Base-by-base conservation (phyloP, 768 basidiomycete species). In the Phlebiopsis gigantea region DNA sequence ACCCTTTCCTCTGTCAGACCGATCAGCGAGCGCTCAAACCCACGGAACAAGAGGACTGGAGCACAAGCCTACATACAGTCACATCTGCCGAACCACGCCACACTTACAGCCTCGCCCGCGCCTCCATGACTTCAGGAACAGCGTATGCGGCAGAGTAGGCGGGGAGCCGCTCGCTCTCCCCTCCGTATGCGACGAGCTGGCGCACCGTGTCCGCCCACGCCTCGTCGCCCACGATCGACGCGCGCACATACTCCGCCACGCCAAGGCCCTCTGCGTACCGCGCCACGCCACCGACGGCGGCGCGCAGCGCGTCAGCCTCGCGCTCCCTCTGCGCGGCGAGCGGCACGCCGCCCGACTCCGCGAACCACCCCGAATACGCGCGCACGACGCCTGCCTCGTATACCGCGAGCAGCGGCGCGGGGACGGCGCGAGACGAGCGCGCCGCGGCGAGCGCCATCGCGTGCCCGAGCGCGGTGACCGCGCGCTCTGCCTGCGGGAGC, bases 401-500 rank as follows among this genome's bases (percentile, higher is more conserved):
- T 10, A 66, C 5, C 34, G 57, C 58, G 19, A 63, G 53, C 10
- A 63, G 45, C 1, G 42, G 59, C 9, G 50, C 29, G 12, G 54
- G 55, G 22, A 66, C 28, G 3, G 45, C 55, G 3, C 56, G 60
- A n/a, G 31, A 29, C 51, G 22, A 55, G 17, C 2, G 64, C 57
- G 4, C 57, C 53, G 12, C n/a, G n/a, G 60, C 52, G 43, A 60
- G 63, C 4, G 67, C 62, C n/a, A 54, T 47, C 9, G 58, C 57
- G 34, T 61, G 57, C 12, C 64, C 62, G 12, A 65, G 46, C 0
- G 64, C 62, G 25, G 49, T 6, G 15, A 67, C 34, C 6, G 63
- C 52, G 0, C 50, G 53, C 30, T 64, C 61, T 21, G 59, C 59
- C 30, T 60, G 57, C 4, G 61, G 63, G 17, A 66, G 62, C 15